A percentile compares a stretch with the other conserved stretches of the same genome.
These are phyloP conservation scores for Candida quercuum DNA, from an alignment of 805 yeast genomes.

Conservation along the genomic window DNA sequence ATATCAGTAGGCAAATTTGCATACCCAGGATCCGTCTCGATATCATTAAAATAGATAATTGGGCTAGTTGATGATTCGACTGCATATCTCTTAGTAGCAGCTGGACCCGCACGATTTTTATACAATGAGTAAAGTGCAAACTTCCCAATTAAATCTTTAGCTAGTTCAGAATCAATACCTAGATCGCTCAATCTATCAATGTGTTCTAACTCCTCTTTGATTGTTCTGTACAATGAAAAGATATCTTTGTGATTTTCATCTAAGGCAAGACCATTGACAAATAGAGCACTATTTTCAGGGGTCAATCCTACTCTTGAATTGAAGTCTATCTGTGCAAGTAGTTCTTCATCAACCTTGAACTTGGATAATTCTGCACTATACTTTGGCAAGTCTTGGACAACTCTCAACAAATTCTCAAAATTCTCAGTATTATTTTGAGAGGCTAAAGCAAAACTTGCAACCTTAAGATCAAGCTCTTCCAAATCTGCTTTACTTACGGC, in stretches of 20 bases:
- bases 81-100: constrained; percentile 20
- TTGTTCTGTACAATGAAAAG: constrained; percentile 32
- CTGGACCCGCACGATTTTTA: constrained; percentile 11
- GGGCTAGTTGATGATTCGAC: constrained; percentile 26
- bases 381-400: constrained; percentile 52
- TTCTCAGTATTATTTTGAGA: constrained; percentile 24
- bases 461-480: constrained; percentile 32
- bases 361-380: constrained; percentile 30
- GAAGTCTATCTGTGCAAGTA: constrained; percentile 23
- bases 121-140: constrained; percentile 29
- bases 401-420: constrained; percentile 31
- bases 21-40: constrained; percentile 60
- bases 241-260: constrained; percentile 39
- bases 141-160: constrained; percentile 34
- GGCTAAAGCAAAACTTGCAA: constrained; percentile 28
- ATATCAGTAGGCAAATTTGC: constrained; percentile 38
- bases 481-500: constrained; percentile 29
- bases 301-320: constrained; percentile 36
- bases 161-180: constrained; percentile 27
- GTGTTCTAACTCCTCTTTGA: constrained; percentile 32
- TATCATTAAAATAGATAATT: constrained; percentile 71
- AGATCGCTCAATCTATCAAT: constrained; percentile 24
- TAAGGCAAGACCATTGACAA: constrained; percentile 64
- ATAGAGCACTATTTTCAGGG: constrained; percentile 43
- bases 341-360: constrained; percentile 15